Percentiles rank a stretch among this genome's conserved stretches.
These are phyloP conservation scores for Blastobotrys niveus DNA, from an alignment of 1,139 yeast genomes.

Conservation along the genomic window DNA sequence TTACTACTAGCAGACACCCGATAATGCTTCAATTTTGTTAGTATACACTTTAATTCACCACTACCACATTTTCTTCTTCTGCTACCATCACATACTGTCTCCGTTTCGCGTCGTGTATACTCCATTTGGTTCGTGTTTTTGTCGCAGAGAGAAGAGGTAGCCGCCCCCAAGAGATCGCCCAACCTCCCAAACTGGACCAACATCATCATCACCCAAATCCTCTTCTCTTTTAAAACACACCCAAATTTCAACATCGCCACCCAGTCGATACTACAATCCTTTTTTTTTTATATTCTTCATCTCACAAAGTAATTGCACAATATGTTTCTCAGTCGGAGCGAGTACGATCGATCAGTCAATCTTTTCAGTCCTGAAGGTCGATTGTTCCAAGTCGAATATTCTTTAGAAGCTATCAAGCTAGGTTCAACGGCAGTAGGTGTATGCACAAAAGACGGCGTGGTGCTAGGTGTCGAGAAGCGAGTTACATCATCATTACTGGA, in stretches of 20 bases:
- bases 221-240: not conserved
- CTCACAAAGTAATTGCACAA: too few species aligned
- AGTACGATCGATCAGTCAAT: conserved; percentile 97
- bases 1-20: not conserved
- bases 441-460: conserved; percentile 93
- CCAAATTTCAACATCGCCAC: conserved; percentile 4
- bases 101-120: conserved; percentile 7
- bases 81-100: conserved; percentile 1
- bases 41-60: too few species aligned
- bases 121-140: conserved; percentile 1
- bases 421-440: conserved; percentile 99
- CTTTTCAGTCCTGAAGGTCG: conserved; percentile 99
- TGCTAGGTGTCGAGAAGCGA: conserved; percentile 94
- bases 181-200: conserved; percentile 1
- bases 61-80: too few species aligned
- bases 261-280: not conserved
- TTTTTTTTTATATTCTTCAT: conserved; percentile 1
- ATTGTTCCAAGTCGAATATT: conserved; percentile 95
- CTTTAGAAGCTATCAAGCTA: conserved; percentile 91
- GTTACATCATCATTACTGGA: conserved; percentile 91
- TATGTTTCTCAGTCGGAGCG: conserved; percentile 98
- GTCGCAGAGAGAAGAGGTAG: too few species aligned
- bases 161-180: too few species aligned
- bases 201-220: too few species aligned
- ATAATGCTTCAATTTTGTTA: too few species aligned